phyloP scores from a whole-genome alignment of 768 basidiomycete species.

The Boletales sp. region DNA sequence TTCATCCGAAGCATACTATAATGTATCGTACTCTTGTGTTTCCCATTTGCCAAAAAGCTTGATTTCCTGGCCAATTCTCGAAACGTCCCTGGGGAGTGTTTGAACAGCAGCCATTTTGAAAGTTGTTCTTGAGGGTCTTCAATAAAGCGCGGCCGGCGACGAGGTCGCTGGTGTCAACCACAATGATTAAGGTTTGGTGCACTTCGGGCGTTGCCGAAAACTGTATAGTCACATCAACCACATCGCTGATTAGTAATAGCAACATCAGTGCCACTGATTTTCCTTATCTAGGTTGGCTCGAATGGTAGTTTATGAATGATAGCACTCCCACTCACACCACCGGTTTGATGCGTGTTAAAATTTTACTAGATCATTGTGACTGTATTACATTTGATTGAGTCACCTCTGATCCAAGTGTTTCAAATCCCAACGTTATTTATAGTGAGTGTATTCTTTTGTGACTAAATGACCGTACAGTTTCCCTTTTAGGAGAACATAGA shows the following conservation, averaged over 20 bases:
- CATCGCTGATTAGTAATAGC: too few species aligned
- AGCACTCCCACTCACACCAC: too few species aligned
- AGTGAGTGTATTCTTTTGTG: too few species aligned
- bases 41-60: conserved; percentile 99
- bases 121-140: conserved; percentile 32
- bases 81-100: conserved; percentile 80
- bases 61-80: conserved; percentile 78
- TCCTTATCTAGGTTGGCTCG: too few species aligned
- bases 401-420: too few species aligned
- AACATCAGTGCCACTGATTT: too few species aligned
- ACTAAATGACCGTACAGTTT: conserved; percentile 14
- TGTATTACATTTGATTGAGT: too few species aligned
- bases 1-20: neutral
- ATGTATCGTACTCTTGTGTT: conserved; percentile 77
- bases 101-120: conserved; percentile 60
- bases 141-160: conserved; percentile 17
- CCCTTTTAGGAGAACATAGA: neutral
- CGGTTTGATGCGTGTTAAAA: too few species aligned
- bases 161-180: conserved; percentile 21
- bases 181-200: conserved; percentile 24
- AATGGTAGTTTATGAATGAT: too few species aligned
- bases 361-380: too few species aligned
- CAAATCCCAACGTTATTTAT: too few species aligned
- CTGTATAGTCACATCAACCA: conserved; percentile 16
- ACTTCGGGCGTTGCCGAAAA: conserved; percentile 22